Conservation (phyloP, 208 protist genomes). For the Wallacemonas sp. region DNA sequence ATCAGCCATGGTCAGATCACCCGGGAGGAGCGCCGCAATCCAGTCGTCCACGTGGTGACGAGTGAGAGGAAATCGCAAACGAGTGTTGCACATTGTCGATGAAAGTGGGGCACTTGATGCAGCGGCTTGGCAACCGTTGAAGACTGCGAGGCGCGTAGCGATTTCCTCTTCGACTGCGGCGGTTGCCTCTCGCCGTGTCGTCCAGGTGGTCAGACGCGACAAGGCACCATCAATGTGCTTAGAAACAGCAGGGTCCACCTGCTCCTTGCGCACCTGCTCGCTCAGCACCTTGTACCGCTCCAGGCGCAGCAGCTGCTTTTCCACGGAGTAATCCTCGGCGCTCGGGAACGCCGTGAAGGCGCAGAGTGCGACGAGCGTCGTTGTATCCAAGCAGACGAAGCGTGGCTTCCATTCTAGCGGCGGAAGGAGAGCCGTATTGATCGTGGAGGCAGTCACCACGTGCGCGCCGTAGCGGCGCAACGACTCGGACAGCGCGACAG, state of each 20-base stretch:
- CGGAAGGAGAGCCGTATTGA: not conserved
- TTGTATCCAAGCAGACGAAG: slow-evolving; percentile 74
- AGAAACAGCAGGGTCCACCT: slow-evolving; percentile 29
- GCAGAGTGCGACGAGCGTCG: slow-evolving; percentile 70
- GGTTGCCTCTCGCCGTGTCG: not conserved
- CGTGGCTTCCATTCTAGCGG: slow-evolving; percentile 8
- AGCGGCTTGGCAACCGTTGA: not conserved
- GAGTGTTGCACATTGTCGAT: not conserved
- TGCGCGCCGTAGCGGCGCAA: slow-evolving; percentile 14
- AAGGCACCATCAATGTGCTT: slow-evolving; percentile 44
- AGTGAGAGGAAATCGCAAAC: not conserved
- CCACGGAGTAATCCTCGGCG: slow-evolving; percentile 13
- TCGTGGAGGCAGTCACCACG: slow-evolving; percentile 8
- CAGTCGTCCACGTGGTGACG: not conserved
- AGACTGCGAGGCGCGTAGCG: slow-evolving; percentile 9
- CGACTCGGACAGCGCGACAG: slow-evolving; percentile 11
- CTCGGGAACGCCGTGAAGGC: slow-evolving; percentile 57
- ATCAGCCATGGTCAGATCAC: not conserved
- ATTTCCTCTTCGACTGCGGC: slow-evolving; percentile 20
- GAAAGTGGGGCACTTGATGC: not conserved
- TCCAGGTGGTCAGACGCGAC: slow-evolving; percentile 33
- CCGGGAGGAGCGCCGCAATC: not conserved
- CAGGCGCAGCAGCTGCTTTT: slow-evolving; percentile 28
- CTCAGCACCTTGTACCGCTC: slow-evolving; percentile 42
- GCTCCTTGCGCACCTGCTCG: slow-evolving; percentile 57